Evolutionary conservation across 2,329 filamentous ascomycete genomes (phyloP).

Genomic region (Leptographium wingfieldii): DNA sequence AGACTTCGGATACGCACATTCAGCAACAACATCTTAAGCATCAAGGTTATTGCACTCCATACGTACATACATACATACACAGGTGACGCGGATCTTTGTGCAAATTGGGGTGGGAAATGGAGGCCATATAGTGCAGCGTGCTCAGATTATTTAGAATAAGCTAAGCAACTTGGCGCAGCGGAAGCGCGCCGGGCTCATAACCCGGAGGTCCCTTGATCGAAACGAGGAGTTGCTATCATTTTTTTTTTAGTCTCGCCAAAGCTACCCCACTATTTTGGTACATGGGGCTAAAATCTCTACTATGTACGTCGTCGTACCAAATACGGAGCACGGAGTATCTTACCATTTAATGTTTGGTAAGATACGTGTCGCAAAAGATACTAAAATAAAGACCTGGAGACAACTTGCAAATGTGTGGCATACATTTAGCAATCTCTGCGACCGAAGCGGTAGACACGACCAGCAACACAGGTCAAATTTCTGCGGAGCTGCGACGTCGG

Average conservation of each 20-base stretch:
- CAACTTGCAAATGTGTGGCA: conserved; percentile 42
- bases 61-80: too few relatives aligned
- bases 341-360: too few relatives aligned
- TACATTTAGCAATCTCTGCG: conserved; percentile 37
- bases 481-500: conserved; percentile 26
- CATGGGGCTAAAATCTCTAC: background rate
- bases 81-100: too few relatives aligned
- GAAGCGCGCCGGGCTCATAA: conserved; percentile 11
- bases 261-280: background rate
- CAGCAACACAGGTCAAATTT: conserved; percentile 13
- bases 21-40: too few relatives aligned
- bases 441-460: conserved; percentile 13
- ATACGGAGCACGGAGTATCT: too few relatives aligned
- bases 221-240: conserved; percentile 8
- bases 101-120: background rate
- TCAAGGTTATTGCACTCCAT: too few relatives aligned
- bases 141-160: background rate
- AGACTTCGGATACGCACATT: too few relatives aligned
- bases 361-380: background rate
- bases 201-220: conserved; percentile 11
- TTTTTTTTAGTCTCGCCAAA: background rate
- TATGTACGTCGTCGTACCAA: too few relatives aligned
- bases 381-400: background rate
- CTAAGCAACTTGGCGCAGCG: conserved; percentile 10
- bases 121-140: background rate